These are phyloP conservation scores for Tremella yokohamensis DNA, from an alignment of 768 basidiomycete genomes.

Conservation along the genomic window DNA sequence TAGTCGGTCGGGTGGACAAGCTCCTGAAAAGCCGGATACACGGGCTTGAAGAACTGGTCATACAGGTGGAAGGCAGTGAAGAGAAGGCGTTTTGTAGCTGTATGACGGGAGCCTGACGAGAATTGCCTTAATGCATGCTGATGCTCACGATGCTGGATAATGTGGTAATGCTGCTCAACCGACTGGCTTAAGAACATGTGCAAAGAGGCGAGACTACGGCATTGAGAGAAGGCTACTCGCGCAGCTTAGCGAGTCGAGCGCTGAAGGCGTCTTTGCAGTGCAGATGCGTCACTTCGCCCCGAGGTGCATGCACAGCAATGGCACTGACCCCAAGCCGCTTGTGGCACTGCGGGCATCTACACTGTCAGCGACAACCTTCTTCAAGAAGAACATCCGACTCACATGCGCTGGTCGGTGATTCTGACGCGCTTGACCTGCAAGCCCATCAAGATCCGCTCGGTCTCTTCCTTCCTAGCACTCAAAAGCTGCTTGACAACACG, in stretches of 20 bases:
- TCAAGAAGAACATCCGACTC: slow-evolving; percentile 46
- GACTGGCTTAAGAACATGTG: background rate
- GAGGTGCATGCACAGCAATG: slow-evolving; percentile 86
- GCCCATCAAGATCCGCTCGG: slow-evolving; percentile 67
- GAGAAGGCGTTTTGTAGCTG: slow-evolving; percentile 47
- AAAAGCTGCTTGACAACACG: slow-evolving; percentile 66
- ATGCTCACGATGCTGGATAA: background rate
- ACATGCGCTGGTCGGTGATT: slow-evolving; percentile 91
- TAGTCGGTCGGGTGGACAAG: slow-evolving; percentile 71
- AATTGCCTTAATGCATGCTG: background rate
- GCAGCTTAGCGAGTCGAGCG: slow-evolving; percentile 25
- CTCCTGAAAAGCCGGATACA: slow-evolving; percentile 68
- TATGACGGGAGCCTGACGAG: slow-evolving; percentile 35
- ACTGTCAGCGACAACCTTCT: background rate
- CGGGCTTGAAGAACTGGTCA: slow-evolving; percentile 81
- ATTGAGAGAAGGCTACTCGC: slow-evolving; percentile 15
- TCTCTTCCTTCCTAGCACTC: slow-evolving; percentile 72
- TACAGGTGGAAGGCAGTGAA: slow-evolving; percentile 67
- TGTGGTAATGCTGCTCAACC: background rate
- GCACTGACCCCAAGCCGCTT: slow-evolving; percentile 89
- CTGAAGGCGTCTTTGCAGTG: slow-evolving; percentile 78
- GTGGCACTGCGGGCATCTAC: slow-evolving; percentile 90
- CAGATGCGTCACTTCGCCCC: slow-evolving; percentile 94
- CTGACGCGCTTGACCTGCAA: slow-evolving; percentile 79
- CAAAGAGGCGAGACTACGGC: background rate